These are phyloP conservation scores for Mycena sanguinolenta DNA, from an alignment of 768 basidiomycete species.

Conservation along the genomic window DNA sequence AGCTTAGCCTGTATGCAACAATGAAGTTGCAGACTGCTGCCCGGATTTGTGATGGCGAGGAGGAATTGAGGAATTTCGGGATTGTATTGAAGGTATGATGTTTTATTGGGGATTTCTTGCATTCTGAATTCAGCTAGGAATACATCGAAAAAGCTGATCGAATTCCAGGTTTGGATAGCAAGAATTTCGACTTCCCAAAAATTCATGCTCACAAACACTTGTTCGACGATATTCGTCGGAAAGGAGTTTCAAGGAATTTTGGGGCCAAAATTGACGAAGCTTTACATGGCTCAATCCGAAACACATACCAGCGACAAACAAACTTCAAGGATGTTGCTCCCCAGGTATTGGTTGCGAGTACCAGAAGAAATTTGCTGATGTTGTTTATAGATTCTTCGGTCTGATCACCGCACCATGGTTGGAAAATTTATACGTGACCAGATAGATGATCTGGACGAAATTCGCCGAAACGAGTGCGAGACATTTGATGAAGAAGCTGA, in stretches of 20 bases:
- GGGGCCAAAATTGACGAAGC: conserved; percentile 48
- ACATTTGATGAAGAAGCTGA: too few relatives aligned
- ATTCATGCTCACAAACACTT: conserved; percentile 49
- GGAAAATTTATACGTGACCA: conserved; percentile 31
- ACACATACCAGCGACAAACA: conserved; percentile 42
- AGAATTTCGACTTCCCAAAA: conserved; percentile 53
- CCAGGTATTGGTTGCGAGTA: too few relatives aligned
- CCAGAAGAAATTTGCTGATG: too few relatives aligned
- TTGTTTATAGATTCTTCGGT: conserved; percentile 41
- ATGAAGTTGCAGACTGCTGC: neutral
- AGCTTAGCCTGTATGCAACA: neutral
- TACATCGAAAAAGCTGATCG: neutral
- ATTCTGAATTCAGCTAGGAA: neutral
- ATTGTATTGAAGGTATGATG: neutral
- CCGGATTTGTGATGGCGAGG: neutral
- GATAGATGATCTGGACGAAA: conserved; percentile 27
- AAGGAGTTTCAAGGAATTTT: conserved; percentile 48
- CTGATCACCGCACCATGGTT: conserved; percentile 32
- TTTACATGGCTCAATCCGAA: too few relatives aligned
- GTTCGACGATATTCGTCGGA: conserved; percentile 46
- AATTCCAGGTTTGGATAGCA: conserved; percentile 5
- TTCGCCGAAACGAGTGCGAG: neutral
- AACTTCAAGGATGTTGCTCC: conserved; percentile 50
- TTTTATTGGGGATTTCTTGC: neutral
- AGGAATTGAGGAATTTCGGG: neutral